Base-by-base conservation (phyloP, 2,329 filamentous ascomycete genomes). In the Hymenoscyphus scutula region DNA sequence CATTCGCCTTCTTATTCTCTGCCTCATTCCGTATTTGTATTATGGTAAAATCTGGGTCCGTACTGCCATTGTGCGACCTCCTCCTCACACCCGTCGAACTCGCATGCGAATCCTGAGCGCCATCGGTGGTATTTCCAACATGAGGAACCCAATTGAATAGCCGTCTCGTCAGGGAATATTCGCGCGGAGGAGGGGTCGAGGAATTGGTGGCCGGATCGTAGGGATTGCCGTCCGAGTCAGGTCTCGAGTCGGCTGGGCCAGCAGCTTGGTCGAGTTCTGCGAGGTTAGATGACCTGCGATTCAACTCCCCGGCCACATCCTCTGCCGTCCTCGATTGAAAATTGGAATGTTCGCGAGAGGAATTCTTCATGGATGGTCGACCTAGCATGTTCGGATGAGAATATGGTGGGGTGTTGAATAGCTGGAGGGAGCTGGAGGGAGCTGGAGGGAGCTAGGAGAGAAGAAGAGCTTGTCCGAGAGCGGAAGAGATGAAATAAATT, bases 301-400 rank as follows among this genome's bases (percentile, higher is more conserved):
- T 74, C 61, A 82, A 70, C 62, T 79, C 77, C 60, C 76, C 75
- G 51, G 74, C 74, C 59, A 77, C 75, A 68, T 82, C 80, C 57
- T 72, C 74, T 25, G 80, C 79, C 25, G 78, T 76, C 19, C 76
- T 74, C 23, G 78, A 72, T 56, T 77, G 74, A 68, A 82, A 82
- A 65, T 76, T 80, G 32, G 79, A 68, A 76, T 69, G 72, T 55
- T 63, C 66, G 55, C 70, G 70, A 8, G 59, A 30, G 3, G 58
- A 54, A 34, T 37, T 51, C 32, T 53, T 41, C 32, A 41, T 37
- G 7, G 60, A 51, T 25, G 61, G 62, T 60, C 59, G 64, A 23
- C 37, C 32, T 41, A 58, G 45, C 45, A 51, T 51, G 23, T 51
- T 51, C 11, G 19, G 19, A 27, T 25, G n/a, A 25, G 6, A 11